Conservation (phyloP, 352 stramenopile genomes). For the Phytophthora quininea region DNA sequence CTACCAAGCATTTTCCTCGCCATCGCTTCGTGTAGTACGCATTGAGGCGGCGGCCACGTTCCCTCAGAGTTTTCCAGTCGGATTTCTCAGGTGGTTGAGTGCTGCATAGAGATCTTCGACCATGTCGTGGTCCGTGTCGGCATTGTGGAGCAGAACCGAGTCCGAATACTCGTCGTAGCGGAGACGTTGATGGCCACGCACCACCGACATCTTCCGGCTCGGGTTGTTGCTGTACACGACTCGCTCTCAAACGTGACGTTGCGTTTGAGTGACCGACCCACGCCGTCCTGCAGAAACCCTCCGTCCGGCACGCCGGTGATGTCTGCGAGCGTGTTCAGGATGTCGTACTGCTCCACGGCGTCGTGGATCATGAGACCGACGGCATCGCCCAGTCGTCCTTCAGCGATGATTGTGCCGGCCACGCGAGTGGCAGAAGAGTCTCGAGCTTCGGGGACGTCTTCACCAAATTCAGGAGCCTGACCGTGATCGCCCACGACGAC, state of each 20-base stretch:
- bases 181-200: conserved; percentile 41
- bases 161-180: conserved; percentile 43
- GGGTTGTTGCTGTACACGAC: conserved; percentile 63
- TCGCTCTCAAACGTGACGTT: conserved; percentile 30
- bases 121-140: conserved; percentile 41
- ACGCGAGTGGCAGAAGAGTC: conserved; percentile 39
- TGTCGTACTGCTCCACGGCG: conserved; percentile 35
- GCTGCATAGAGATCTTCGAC: conserved; percentile 42
- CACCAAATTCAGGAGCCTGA: conserved; percentile 44
- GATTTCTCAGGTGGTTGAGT: conserved; percentile 23
- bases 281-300: conserved; percentile 38
- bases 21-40: conserved; percentile 62
- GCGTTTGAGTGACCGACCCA: conserved; percentile 47
- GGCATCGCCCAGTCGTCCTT: conserved; percentile 32
- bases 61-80: conserved; percentile 21
- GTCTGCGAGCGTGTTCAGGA: conserved; percentile 47
- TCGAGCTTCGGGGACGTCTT: conserved; percentile 26
- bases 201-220: conserved; percentile 37
- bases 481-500: conserved; percentile 61
- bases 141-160: conserved; percentile 40
- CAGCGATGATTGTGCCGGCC: conserved; percentile 37
- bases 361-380: conserved; percentile 36
- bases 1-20: conserved; percentile 43
- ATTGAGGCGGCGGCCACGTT: conserved; percentile 42
- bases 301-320: conserved; percentile 32